Base-by-base conservation (phyloP, 2,329 filamentous ascomycete species). In the Aspergillus vadensis region DNA sequence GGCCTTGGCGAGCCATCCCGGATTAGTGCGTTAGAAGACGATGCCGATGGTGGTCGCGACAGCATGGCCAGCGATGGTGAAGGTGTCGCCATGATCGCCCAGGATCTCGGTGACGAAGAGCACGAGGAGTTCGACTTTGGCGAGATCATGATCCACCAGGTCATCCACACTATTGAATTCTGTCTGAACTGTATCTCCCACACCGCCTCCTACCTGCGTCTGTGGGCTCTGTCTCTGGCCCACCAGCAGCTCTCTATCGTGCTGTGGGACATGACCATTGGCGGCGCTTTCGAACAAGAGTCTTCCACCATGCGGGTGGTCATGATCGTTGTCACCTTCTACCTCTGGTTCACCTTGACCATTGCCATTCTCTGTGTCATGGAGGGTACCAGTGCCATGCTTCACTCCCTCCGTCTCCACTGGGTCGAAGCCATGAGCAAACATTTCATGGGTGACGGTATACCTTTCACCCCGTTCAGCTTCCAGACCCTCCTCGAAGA, bases 161-260 rank as follows among this genome's bases (percentile, higher is more conserved):
- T 97, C 75, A 99, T 99, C 73, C 96, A 98, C 81, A 98, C 94
- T 17, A 98, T 98, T 72, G 92, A 99, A 84, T 99, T 99, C 82
- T 99, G 95, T 76, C 85, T 99, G 70, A 99, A 99, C 83, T 98
- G 94, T 77, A 94, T 99, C 65, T 99, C 95, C 30, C 95, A 99
- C 80, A 99, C 96, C 4, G 95, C 95, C 4, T 99, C 95, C 1
- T 99, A 99, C 79, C 90, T 99, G 51, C 95, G 95, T 83, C 90
- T 99, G 48, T 99, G 95, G 95, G 95, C 95, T 32, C 79, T 99
- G 69, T 99, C 95, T 2, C 88, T 99, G 62, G 95, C 95, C 32
- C 95, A 99, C 83, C 95, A 99, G 77, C 95, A 98, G 84, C 88
- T 99, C 62, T 97, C 92, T 52, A 90, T 93, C 66, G 95, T 99